Evolutionary conservation across 148 eudicot species (phyloP), one percentile per base, ranked within the genome.

Genomic region (Hydrangea macrophylla): DNA sequence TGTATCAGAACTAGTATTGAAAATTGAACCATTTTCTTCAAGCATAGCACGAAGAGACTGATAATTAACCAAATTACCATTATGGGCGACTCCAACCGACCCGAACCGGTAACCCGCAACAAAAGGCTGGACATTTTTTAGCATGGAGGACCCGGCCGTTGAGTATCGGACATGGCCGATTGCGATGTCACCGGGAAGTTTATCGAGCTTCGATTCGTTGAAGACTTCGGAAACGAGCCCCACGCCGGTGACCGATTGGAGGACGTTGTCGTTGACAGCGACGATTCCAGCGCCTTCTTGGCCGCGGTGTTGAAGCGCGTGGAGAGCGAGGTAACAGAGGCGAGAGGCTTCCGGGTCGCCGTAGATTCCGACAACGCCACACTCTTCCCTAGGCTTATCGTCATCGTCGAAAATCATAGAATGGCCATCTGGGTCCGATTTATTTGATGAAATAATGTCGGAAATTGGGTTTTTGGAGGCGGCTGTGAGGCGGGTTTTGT

Each of bases 41-140:
- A 87, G 76, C 71, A 60, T 78, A 7, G 68, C 73, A 0, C 92
- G 76, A 1, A 90, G 77, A 11, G 77, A 2, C 22, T 80, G 79
- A 53, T 90, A 90, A 74, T 90, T 90, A 0, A 90, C 96, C 54
- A 90, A 80, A 75, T 90, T 90, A 0, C 96, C 96, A 37, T 90
- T 90, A 61, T 90, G 96, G 13, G 92, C 96, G 9, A 90, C 90
- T 0, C 90, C 92, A 6, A 90, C 84, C 0, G 92, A 83, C 6
- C 96, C 96, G 53, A 70, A 90, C 62, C 84, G 58, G 72, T 85
- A 87, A 13, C 90, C 82, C 6, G 92, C 90, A 0, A 87, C 90
- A 61, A 90, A 87, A 1, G 96, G 96, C 70, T 90, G 96, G 6
- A 90, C 96, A 58, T 90, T 90, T 57, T 87, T 90, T 7, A 87